Evolutionary conservation across 257 asterid species (phyloP).

Genomic region (Nicotiana tabacum): DNA sequence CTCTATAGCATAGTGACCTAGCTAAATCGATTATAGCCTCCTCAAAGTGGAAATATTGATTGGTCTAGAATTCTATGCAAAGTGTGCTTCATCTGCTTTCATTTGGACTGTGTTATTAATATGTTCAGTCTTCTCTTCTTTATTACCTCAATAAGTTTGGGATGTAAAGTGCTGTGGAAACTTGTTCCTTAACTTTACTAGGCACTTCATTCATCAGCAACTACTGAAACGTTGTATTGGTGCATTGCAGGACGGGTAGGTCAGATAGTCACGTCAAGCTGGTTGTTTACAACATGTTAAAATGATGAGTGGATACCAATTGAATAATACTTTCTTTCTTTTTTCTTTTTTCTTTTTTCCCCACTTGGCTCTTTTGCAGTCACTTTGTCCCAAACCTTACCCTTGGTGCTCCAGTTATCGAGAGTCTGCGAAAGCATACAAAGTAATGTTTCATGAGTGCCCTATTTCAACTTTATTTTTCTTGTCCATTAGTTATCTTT

Average conservation of each 20-base stretch:
- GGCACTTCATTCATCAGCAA: neutral
- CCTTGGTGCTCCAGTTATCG: conserved; percentile 86
- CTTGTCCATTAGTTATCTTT: neutral
- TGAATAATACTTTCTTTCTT: neutral
- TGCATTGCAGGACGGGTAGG: conserved; percentile 94
- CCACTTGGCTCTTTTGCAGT: conserved; percentile 31
- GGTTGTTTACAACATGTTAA: conserved; percentile 5
- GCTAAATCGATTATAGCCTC: neutral
- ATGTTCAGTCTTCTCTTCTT: neutral
- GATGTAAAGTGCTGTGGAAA: neutral
- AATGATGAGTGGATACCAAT: conserved; percentile 14
- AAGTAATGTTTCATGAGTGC: conserved; percentile 30
- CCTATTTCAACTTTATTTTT: neutral
- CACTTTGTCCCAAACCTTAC: conserved; percentile 93
- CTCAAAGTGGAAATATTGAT: neutral
- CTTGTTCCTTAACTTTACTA: neutral
- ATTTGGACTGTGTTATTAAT: neutral
- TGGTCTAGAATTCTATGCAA: neutral
- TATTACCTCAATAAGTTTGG: neutral
- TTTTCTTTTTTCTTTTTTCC: neutral
- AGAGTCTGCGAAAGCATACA: conserved; percentile 86
- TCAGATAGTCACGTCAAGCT: conserved; percentile 19
- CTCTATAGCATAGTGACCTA: neutral
- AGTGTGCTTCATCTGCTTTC: neutral
- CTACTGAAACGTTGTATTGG: conserved; percentile 9